A percentile compares a stretch with the other conserved stretches of the same genome.
Evolutionary conservation across 176 grass and related monocot genomes (phyloP).

Genomic region (Avena sativa): DNA sequence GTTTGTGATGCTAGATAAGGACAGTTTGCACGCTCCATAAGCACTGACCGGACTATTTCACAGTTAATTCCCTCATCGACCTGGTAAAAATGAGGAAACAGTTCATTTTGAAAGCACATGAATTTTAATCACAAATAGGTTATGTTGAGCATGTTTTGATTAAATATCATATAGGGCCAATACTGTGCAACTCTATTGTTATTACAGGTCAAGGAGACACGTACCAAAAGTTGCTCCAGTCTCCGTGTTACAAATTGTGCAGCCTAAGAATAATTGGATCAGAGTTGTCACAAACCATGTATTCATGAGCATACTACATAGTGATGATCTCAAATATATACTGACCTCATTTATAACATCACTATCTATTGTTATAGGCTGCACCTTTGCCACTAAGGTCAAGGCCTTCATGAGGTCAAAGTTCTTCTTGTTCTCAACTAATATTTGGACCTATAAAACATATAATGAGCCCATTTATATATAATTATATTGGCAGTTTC

Average conservation of each 20-base stretch:
- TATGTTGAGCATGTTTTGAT: slow-evolving; percentile 17
- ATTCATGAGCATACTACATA: slow-evolving; percentile 20
- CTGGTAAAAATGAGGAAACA: slow-evolving; percentile 47
- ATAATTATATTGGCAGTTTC: slow-evolving; percentile 6
- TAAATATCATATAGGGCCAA: slow-evolving; percentile 1
- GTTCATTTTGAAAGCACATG: slow-evolving; percentile 10
- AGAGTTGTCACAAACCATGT: slow-evolving; percentile 30
- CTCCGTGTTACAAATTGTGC: slow-evolving; percentile 86
- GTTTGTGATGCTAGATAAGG: slow-evolving; percentile 82
- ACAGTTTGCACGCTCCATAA: slow-evolving; percentile 82
- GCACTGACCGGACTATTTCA: slow-evolving; percentile 86
- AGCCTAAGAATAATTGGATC: slow-evolving; percentile 54
- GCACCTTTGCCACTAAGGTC: slow-evolving; percentile 65
- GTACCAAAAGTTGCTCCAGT: slow-evolving; percentile 96
- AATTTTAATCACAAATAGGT: neutral
- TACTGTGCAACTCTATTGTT: neutral
- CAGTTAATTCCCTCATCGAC: slow-evolving; percentile 80
- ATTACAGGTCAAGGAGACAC: slow-evolving; percentile 42
- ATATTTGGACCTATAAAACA: slow-evolving; percentile 84
- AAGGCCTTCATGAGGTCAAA: slow-evolving; percentile 79
- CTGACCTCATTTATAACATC: slow-evolving; percentile 74
- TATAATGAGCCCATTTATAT: slow-evolving; percentile 32
- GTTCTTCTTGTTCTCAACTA: slow-evolving; percentile 90
- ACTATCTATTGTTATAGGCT: slow-evolving; percentile 67
- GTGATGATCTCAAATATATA: slow-evolving; percentile 30